These are phyloP conservation scores for Oryza glumipatula DNA, from an alignment of 176 grass and related monocot species.

Conservation along the genomic window DNA sequence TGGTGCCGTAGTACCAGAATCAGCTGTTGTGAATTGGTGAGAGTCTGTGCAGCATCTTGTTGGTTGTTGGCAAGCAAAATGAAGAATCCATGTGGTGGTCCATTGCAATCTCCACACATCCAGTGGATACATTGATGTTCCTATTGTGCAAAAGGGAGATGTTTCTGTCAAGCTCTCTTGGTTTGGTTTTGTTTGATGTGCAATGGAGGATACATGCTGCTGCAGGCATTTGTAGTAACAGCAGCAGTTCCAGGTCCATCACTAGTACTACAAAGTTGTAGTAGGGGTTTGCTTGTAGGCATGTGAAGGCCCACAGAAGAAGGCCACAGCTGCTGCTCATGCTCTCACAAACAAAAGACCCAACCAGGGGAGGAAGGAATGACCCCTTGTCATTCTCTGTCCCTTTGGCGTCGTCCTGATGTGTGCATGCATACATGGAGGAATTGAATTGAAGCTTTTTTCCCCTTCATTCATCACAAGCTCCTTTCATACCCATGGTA, in stretches of 20 bases:
- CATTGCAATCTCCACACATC: conserved; percentile 19
- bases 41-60: not conserved
- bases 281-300: conserved; percentile 44
- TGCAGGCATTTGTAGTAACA: conserved; percentile 32
- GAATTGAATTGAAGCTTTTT: not conserved
- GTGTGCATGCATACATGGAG: conserved; percentile 43
- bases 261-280: not conserved
- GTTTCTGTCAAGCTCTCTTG: conserved; percentile 16
- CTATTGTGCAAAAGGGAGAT: conserved; percentile 34
- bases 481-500: conserved; percentile 29
- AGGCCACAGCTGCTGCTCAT: conserved; percentile 19
- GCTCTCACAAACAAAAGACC: conserved; percentile 44
- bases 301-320: conserved; percentile 64
- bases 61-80: conserved; percentile 26
- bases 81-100: not conserved
- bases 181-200: conserved; percentile 38
- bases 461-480: conserved; percentile 12
- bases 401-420: conserved; percentile 52
- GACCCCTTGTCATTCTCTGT: conserved; percentile 91
- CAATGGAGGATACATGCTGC: conserved; percentile 45
- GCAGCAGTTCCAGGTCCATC: not conserved
- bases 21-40: not conserved
- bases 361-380: conserved; percentile 59
- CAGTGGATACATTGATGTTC: conserved; percentile 28
- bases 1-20: not conserved